These are phyloP conservation scores for Venturia carpophila DNA, from an alignment of 2,329 filamentous ascomycete genomes.

Conservation along the genomic window DNA sequence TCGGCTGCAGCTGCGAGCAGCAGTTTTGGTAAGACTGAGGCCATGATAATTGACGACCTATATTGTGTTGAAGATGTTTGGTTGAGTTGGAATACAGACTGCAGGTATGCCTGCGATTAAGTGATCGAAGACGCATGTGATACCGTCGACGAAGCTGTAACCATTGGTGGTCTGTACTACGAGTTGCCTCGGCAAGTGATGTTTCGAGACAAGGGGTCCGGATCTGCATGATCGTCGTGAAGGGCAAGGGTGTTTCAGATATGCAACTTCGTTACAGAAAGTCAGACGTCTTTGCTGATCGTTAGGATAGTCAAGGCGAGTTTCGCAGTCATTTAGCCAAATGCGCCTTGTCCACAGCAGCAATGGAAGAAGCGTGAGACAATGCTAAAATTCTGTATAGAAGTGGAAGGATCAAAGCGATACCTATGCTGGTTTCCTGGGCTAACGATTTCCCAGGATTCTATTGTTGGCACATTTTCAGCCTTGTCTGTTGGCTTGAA, in stretches of 20 bases:
- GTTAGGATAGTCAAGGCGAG: too few relatives aligned
- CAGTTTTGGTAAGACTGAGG: slow-evolving; percentile 7
- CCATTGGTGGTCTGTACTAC: background rate
- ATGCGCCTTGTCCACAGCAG: too few relatives aligned
- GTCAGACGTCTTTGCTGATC: background rate
- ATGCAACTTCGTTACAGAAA: background rate
- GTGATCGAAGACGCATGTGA: background rate
- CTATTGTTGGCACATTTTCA: too few relatives aligned
- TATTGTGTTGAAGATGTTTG: background rate
- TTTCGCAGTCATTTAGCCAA: too few relatives aligned
- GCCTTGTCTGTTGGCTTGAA: too few relatives aligned
- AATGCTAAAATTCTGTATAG: background rate
- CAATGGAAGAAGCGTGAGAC: background rate
- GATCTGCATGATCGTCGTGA: background rate
- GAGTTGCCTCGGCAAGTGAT: background rate
- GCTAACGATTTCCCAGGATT: too few relatives aligned
- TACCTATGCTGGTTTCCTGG: too few relatives aligned
- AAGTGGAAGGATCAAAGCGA: too few relatives aligned
- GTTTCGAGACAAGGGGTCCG: background rate
- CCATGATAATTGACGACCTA: background rate
- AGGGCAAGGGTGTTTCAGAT: background rate
- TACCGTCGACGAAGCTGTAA: background rate
- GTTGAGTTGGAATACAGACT: background rate
- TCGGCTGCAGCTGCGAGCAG: slow-evolving; percentile 15
- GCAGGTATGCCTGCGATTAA: background rate